Evolutionary conservation across 169 alveolate genomes (phyloP).

Genomic region (Babesia divergens): DNA sequence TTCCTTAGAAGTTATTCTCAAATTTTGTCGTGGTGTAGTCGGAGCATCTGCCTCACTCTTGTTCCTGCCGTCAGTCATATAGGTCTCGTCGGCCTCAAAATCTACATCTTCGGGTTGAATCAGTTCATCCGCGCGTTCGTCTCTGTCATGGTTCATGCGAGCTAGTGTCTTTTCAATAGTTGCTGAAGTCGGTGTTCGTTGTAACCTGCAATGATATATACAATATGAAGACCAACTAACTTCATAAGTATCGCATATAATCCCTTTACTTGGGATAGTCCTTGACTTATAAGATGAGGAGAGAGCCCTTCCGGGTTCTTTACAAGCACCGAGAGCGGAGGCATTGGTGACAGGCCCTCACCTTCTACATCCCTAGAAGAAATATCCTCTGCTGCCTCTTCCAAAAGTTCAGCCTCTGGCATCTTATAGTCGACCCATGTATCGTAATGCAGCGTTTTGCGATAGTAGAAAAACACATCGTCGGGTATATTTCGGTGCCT

Average conservation of each 20-base stretch:
- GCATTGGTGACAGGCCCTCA: conserved; percentile 12
- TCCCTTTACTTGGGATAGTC: conserved; percentile 22
- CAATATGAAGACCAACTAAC: neutral
- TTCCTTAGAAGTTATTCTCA: conserved; percentile 34
- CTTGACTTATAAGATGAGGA: conserved; percentile 1
- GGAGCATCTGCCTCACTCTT: conserved; percentile 9
- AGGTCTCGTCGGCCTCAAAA: neutral
- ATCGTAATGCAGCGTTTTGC: conserved; percentile 31
- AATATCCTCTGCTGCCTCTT: neutral
- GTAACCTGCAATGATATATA: conserved; percentile 1
- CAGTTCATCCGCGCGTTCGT: conserved; percentile 3
- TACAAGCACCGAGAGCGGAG: conserved; percentile 38
- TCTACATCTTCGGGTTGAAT: conserved; percentile 22
- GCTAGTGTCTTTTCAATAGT: neutral
- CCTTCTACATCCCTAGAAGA: neutral
- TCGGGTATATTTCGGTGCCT: conserved; percentile 54
- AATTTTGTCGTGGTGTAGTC: conserved; percentile 8
- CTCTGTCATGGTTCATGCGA: neutral
- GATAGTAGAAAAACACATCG: conserved; percentile 50
- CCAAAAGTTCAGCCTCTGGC: conserved; percentile 19
- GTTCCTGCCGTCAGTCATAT: neutral
- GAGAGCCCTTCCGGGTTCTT: conserved; percentile 23
- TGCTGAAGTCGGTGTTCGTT: neutral
- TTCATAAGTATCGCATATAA: conserved; percentile 12
- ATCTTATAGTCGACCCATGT: conserved; percentile 26